Evolutionary conservation across 2,329 filamentous ascomycete genomes (phyloP), one percentile per base, ranked within the genome.

Genomic region (Magnaporthiopsis incrustans): DNA sequence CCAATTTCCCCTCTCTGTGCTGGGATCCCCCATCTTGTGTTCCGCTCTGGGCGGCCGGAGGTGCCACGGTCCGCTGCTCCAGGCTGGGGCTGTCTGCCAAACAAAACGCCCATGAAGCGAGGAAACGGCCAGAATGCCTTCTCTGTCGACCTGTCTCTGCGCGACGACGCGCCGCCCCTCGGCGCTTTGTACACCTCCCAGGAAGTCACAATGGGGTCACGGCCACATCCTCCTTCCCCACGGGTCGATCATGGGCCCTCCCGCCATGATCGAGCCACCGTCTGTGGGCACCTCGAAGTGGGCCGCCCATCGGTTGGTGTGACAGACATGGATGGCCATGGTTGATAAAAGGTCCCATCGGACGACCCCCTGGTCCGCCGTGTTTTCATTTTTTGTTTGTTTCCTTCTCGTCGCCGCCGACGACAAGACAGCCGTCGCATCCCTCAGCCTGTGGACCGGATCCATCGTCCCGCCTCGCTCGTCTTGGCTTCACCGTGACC

Each of bases 1-100:
- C 44, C 22, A 22, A n/a, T n/a, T 53, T 14, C 44, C 22, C 44
- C 22, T 53, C 44, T 10, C 7, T n/a, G 4, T n/a, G 22, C 56
- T 27, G 26, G 25, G 27, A 30, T 22, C 2, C 30, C 14, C 22
- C 27, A 60, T 60, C 15, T 11, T 60, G 10, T 35, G 4, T n/a
- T n/a, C 58, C 58, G 5, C 8, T 60, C 32, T 32, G 58, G 58
- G 30, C 11, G n/a, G 30, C 5, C 58, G 58, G 58, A 60, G 58
- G 58, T 14, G 32, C 58, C 58, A 60, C 27, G 58, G 58, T 60
- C 58, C 58, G 58, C 58, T 12, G 25, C 25, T 26, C 57, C 57
- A 58, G 22, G 44, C 18, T 53, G 18, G 44, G 18, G 44, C 8
- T 2, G 57, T 6, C 57, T 27, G 57, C 26, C 33, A 35, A 10